Evolutionary conservation across 148 eudicot species (phyloP).

Genomic region (Dianthus caryophyllus): DNA sequence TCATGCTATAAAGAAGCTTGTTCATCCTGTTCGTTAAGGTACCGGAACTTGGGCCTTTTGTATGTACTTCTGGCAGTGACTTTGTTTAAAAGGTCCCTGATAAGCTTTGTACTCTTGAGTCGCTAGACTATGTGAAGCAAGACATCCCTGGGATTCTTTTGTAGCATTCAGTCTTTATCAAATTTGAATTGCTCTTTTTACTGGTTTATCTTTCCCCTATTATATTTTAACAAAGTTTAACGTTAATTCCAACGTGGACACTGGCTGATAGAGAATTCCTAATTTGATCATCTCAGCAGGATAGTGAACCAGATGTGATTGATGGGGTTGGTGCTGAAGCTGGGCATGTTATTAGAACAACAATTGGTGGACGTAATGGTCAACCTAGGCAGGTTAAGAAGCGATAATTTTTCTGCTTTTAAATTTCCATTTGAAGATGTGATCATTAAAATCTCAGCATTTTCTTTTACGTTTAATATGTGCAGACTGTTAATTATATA

Average conservation of each 20-base stretch:
- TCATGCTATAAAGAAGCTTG: neutral
- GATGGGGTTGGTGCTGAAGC: conserved; percentile 93
- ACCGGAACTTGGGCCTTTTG: neutral
- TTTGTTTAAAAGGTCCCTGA: neutral
- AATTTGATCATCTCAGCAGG: conserved; percentile 43
- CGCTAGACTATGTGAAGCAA: neutral
- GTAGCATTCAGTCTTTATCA: neutral
- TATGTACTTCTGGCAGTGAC: neutral
- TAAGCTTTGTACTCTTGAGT: neutral
- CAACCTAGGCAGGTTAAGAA: conserved; percentile 82
- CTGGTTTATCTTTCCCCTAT: neutral
- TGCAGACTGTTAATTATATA: conserved; percentile 80
- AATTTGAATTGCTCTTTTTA: neutral
- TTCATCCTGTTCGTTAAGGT: neutral
- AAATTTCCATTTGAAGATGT: neutral
- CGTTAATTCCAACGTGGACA: neutral
- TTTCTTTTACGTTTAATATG: conserved; percentile 24
- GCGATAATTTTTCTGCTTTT: conserved; percentile 13
- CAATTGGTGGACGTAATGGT: conserved; percentile 87
- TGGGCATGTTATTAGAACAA: conserved; percentile 88
- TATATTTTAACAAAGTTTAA: conserved; percentile 1
- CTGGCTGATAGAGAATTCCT: conserved; percentile 12
- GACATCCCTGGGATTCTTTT: neutral
- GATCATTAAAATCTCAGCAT: conserved; percentile 16
- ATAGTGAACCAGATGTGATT: conserved; percentile 89